A percentile compares a stretch with the other conserved stretches of the same genome.
Conservation (phyloP, 306 rosid genomes). For the Lathyrus sativus region DNA sequence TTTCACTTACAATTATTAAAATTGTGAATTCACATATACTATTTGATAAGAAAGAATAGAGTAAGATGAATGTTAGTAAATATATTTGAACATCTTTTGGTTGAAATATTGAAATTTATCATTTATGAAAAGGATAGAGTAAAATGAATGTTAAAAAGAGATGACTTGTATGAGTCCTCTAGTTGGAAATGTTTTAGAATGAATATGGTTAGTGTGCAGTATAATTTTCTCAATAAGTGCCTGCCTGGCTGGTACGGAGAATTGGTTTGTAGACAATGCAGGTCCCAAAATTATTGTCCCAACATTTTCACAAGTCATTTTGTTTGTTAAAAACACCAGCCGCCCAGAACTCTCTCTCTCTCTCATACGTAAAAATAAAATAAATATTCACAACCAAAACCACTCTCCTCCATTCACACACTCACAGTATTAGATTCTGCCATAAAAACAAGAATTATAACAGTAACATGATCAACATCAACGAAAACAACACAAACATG, state of each 20-base stretch:
- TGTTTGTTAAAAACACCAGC: conserved; percentile 12
- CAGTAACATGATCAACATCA: conserved; percentile 33
- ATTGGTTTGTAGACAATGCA: neutral
- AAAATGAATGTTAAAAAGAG: too few relatives aligned
- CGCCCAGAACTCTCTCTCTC: neutral
- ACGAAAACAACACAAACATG: conserved; percentile 36
- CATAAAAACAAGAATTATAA: neutral
- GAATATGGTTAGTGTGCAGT: neutral
- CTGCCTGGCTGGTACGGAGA: neutral
- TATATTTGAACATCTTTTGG: too few relatives aligned
- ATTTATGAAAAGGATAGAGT: too few relatives aligned
- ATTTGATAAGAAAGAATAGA: too few relatives aligned
- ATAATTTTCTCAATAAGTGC: neutral
- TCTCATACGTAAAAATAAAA: neutral
- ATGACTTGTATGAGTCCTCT: too few relatives aligned
- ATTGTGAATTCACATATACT: too few relatives aligned
- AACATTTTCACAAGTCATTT: neutral
- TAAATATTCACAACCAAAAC: conserved; percentile 32
- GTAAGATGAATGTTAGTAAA: too few relatives aligned
- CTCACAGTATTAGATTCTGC: neutral
- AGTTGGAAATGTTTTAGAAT: too few relatives aligned
- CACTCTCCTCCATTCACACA: neutral
- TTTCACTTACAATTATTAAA: too few relatives aligned
- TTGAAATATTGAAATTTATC: too few relatives aligned
- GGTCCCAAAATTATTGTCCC: conserved; percentile 13